These are phyloP conservation scores for Colletotrichum graminicola DNA, from an alignment of 2,329 filamentous ascomycete species.

Conservation along the genomic window DNA sequence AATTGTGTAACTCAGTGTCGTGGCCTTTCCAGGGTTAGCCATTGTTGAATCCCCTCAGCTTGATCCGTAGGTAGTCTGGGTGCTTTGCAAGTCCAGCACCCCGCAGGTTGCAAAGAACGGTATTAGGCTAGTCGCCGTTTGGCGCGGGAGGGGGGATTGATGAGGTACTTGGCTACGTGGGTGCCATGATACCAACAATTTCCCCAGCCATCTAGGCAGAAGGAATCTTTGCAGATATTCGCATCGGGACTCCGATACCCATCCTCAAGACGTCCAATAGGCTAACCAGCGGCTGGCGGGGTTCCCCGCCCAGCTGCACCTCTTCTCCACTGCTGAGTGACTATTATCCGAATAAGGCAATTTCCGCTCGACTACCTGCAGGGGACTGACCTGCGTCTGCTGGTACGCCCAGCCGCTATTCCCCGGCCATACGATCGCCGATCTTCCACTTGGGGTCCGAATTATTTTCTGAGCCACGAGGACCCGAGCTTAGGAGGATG, in stretches of 20 bases:
- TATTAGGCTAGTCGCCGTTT: not conserved
- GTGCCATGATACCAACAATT: constrained; percentile 5
- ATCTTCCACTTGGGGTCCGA: constrained; percentile 12
- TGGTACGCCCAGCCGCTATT: constrained; percentile 24
- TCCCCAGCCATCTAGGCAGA: constrained; percentile 30
- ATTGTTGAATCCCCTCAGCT: not conserved
- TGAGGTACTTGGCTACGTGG: not conserved
- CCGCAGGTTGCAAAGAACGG: not conserved
- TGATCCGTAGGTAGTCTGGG: not conserved
- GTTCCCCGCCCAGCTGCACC: not conserved
- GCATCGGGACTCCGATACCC: constrained; percentile 1
- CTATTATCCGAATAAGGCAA: constrained; percentile 39
- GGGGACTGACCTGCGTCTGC: constrained; percentile 18
- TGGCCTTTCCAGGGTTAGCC: not conserved
- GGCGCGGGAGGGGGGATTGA: not conserved
- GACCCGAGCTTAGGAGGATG: not conserved
- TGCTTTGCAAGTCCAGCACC: not conserved
- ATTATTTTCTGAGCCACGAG: not conserved
- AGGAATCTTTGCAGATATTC: constrained; percentile 26
- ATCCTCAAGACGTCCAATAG: not conserved
- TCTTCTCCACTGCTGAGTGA: constrained; percentile 8
- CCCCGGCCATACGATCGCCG: constrained; percentile 28
- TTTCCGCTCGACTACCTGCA: constrained; percentile 24
- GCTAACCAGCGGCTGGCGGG: constrained; percentile 1
- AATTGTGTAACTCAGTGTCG: not conserved